Conservation (phyloP, 768 basidiomycete genomes). For the Trametes coccinea region DNA sequence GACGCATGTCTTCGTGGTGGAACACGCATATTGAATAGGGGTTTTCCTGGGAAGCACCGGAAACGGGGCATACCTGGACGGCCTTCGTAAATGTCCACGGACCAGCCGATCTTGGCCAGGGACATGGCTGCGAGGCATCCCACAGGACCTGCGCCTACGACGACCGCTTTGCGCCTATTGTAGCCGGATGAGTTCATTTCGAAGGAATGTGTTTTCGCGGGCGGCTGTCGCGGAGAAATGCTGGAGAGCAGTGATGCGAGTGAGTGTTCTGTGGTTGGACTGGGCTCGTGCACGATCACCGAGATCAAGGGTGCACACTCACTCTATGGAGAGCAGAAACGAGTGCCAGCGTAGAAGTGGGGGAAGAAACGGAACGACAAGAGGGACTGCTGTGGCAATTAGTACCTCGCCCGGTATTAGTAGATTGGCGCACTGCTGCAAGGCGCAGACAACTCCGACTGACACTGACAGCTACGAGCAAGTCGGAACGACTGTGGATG, state of each 20-base stretch:
- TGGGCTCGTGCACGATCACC: neutral
- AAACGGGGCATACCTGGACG: conserved; percentile 59
- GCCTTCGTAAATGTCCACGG: conserved; percentile 76
- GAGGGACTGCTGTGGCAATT: neutral
- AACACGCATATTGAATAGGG: conserved; percentile 17
- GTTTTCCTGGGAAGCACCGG: conserved; percentile 16
- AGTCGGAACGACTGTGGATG: neutral
- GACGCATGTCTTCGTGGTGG: conserved; percentile 61
- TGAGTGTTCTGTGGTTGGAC: conserved; percentile 8
- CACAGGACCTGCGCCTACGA: conserved; percentile 91
- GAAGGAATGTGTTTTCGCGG: neutral
- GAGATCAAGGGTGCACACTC: neutral
- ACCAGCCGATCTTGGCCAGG: conserved; percentile 86
- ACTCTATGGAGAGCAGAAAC: neutral
- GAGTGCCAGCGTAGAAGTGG: neutral
- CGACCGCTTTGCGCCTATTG: conserved; percentile 47
- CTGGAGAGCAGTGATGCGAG: conserved; percentile 3
- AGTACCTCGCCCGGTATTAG: neutral
- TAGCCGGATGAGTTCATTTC: conserved; percentile 7
- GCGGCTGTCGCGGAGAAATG: conserved; percentile 19
- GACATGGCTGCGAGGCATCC: conserved; percentile 89
- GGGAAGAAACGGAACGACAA: neutral
- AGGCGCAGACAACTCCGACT: neutral
- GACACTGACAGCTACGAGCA: conserved; percentile 3
- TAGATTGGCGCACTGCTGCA: conserved; percentile 1